phyloP scores from a whole-genome alignment of 2,329 filamentous ascomycete genomes.

The Sporothrix sp. region DNA sequence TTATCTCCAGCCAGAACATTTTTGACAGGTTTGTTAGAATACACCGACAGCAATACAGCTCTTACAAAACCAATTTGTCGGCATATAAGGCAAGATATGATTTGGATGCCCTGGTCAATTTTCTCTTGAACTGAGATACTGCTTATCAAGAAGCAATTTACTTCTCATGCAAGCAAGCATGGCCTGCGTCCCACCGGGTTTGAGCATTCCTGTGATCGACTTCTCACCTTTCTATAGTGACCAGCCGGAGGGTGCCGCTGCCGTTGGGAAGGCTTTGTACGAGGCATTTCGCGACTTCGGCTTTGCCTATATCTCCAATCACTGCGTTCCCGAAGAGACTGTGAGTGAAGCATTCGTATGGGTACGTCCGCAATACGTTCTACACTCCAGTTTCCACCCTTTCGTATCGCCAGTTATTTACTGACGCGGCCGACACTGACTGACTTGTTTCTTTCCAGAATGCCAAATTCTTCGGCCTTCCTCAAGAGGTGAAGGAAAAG shows the following conservation, averaged over 20 bases:
- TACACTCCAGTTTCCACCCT: no score
- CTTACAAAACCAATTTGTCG: not conserved
- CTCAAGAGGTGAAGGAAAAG: slow-evolving; percentile 25
- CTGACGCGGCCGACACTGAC: not conserved
- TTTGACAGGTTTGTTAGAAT: not conserved
- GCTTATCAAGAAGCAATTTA: not conserved
- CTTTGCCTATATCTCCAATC: slow-evolving; percentile 28
- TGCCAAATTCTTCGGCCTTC: slow-evolving; percentile 24
- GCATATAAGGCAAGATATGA: not conserved
- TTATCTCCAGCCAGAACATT: not conserved
- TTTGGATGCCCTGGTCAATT: not conserved
- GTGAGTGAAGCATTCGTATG: slow-evolving; percentile 29
- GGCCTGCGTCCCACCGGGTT: not conserved
- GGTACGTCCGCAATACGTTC: not conserved
- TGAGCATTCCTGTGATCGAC: slow-evolving; percentile 16
- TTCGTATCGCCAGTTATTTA: no score
- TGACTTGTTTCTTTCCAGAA: not conserved
- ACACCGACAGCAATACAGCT: not conserved
- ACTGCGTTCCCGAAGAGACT: slow-evolving; percentile 26
- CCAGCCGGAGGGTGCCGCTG: not conserved
- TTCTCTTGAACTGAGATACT: not conserved
- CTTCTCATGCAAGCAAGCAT: not conserved
- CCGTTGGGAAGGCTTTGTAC: slow-evolving; percentile 12
- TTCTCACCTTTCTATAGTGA: slow-evolving; percentile 11
- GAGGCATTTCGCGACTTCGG: slow-evolving; percentile 26